phyloP scores from a whole-genome alignment of 2,329 filamentous ascomycete species.

The Curvularia hawaiiensis region DNA sequence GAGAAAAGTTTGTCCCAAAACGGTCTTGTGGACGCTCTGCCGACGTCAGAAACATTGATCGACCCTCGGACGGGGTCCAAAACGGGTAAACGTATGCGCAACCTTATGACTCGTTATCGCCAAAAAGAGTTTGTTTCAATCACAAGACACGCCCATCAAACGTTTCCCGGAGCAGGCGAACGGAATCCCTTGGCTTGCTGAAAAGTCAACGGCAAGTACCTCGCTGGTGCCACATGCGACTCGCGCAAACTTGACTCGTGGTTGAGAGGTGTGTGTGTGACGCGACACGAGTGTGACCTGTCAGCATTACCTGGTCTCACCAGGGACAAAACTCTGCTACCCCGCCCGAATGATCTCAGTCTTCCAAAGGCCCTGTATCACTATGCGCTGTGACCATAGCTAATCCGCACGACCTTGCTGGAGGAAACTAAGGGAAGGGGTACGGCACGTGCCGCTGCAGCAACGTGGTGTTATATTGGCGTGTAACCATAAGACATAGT shows the following conservation, averaged over 20 bases:
- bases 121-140: background rate
- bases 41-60: background rate
- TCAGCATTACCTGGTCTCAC: constrained; percentile 1
- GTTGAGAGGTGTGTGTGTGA: constrained; percentile 10
- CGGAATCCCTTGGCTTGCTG: background rate
- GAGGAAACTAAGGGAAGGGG: background rate
- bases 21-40: background rate
- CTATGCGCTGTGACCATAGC: constrained; percentile 20
- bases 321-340: constrained; percentile 11
- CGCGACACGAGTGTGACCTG: constrained; percentile 9
- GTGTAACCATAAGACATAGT: background rate
- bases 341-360: constrained; percentile 6
- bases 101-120: background rate
- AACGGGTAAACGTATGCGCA: background rate
- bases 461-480: background rate
- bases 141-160: background rate
- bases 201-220: background rate
- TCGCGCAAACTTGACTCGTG: constrained; percentile 7
- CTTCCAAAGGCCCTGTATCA: constrained; percentile 1
- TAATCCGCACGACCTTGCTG: constrained; percentile 19
- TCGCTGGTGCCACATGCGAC: background rate
- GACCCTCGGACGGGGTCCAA: background rate
- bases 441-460: background rate
- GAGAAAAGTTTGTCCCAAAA: constrained; percentile 10
- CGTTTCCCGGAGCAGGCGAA: background rate